Base-by-base conservation (phyloP, 139 green algal species). In the Chlamydomonas eustigma region DNA sequence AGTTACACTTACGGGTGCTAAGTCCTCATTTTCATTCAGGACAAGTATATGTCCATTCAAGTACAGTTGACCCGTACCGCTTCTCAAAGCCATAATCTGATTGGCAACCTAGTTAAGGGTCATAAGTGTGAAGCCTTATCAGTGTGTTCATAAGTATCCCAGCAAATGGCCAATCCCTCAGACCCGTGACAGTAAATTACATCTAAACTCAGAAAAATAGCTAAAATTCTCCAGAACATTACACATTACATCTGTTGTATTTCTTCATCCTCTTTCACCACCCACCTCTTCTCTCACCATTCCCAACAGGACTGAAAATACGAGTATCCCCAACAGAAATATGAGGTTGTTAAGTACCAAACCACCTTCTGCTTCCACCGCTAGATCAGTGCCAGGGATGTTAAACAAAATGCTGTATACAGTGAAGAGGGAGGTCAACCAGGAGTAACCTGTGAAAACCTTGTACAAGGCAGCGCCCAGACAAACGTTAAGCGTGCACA, bases 391-490 rank as follows among this genome's bases (percentile, higher is more conserved):
- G 58, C 58, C 58, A 6, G 58, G 58, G 32, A 70, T 5, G 34
- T 70, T 70, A 35, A 70, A 70, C 58, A 70, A 70, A 8, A 70
- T 70, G 24, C 25, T 37, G 66, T 74, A 74, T 8, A 74, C 32
- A 6, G 32, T 74, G 66, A 74, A 74, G 66, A 74, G 66, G 12
- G 66, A 8, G 32, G n/a, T 39, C 5, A 22, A 51, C 66, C 66
- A 74, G 4, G 18, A 4, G 33, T 6, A 28, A 12, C 66, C 66
- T 4, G 66, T 74, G 4, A 74, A 32, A 5, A 50, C 33, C 66
- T 74, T 74, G 66, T 74, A 74, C 33, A 74, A 4, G 18, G n/a
- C 5, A 8, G 66, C 66, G 12, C 66, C 66, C 12, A 74, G 6
- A 8, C 8, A 51, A 28, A 74, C 28, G 35, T 50, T 74, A 35